Percentiles rank a stretch among this genome's conserved stretches.
phyloP scores from a whole-genome alignment of 2,329 filamentous ascomycete species.

The Phialemonium atrogriseum region DNA sequence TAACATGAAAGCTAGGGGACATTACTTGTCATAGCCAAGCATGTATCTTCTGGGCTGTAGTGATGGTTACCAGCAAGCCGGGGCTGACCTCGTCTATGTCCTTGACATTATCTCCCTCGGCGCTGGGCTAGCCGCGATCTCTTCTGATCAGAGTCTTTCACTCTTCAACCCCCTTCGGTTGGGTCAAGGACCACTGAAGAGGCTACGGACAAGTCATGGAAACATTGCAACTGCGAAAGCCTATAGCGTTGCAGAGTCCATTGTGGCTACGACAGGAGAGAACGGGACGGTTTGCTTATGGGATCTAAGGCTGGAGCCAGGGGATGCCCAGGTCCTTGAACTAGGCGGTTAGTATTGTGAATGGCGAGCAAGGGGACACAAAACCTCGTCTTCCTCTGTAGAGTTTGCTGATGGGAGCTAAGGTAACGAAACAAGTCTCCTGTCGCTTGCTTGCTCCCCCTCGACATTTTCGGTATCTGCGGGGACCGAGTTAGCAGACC shows the following conservation, averaged over 20 bases:
- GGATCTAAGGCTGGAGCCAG: constrained; percentile 48
- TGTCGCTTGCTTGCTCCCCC: constrained; percentile 56
- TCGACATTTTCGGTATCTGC: constrained; percentile 54
- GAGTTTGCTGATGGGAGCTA: constrained; percentile 7
- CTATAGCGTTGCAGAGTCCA: constrained; percentile 39
- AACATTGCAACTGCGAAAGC: constrained; percentile 56
- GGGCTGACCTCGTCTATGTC: constrained; percentile 42
- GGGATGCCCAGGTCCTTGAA: constrained; percentile 30
- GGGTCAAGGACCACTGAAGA: constrained; percentile 37
- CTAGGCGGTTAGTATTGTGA: constrained; percentile 29
- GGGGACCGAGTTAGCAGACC: constrained; percentile 63
- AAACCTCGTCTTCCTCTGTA: constrained; percentile 21
- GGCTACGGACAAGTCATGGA: constrained; percentile 44
- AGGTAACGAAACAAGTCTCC: constrained; percentile 28
- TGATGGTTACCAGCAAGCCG: constrained; percentile 29
- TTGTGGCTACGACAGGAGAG: constrained; percentile 62
- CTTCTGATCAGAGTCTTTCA: constrained; percentile 62
- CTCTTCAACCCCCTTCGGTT: constrained; percentile 55
- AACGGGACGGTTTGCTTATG: constrained; percentile 60
- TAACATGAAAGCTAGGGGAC: too few species aligned
- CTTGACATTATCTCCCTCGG: constrained; percentile 46
- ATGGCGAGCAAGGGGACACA: too few species aligned
- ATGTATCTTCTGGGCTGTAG: constrained; percentile 35
- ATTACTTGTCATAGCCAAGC: not conserved
- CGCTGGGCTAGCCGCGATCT: constrained; percentile 49